Conservation (phyloP, 768 basidiomycete species). For the Tubosaeta sp. region DNA sequence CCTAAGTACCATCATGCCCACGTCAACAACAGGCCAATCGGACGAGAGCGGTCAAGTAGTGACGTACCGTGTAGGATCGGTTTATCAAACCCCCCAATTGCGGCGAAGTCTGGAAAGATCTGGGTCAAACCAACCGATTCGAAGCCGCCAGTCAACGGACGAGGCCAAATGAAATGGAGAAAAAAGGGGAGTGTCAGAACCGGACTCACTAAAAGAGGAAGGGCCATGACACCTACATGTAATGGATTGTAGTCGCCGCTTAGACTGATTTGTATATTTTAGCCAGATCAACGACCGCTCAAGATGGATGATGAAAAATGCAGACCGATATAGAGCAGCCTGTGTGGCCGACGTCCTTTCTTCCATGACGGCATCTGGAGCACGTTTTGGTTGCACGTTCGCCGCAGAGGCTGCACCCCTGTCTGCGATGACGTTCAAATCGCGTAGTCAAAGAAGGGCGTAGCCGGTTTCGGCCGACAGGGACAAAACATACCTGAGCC, state of each 20-base stretch:
- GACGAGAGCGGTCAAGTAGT: neutral
- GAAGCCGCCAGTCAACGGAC: neutral
- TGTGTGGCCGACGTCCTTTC: constrained; percentile 81
- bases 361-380: constrained; percentile 81
- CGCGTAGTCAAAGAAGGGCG: neutral
- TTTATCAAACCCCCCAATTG: constrained; percentile 90
- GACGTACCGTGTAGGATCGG: constrained; percentile 72
- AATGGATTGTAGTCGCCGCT: constrained; percentile 92
- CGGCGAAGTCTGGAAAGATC: constrained; percentile 92
- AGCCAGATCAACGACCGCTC: neutral
- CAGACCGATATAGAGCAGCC: constrained; percentile 88
- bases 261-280: constrained; percentile 43
- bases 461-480: constrained; percentile 3
- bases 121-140: constrained; percentile 26
- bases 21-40: neutral
- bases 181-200: neutral
- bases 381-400: constrained; percentile 77
- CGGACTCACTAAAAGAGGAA: neutral
- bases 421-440: constrained; percentile 44
- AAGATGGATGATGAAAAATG: neutral
- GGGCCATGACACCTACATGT: constrained; percentile 49
- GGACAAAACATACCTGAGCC: constrained; percentile 58
- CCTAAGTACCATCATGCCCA: constrained; percentile 34
- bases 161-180: neutral
- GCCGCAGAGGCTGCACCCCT: constrained; percentile 83